Conservation (phyloP, 306 rosid genomes). For the Amphicarpaea edgeworthii region DNA sequence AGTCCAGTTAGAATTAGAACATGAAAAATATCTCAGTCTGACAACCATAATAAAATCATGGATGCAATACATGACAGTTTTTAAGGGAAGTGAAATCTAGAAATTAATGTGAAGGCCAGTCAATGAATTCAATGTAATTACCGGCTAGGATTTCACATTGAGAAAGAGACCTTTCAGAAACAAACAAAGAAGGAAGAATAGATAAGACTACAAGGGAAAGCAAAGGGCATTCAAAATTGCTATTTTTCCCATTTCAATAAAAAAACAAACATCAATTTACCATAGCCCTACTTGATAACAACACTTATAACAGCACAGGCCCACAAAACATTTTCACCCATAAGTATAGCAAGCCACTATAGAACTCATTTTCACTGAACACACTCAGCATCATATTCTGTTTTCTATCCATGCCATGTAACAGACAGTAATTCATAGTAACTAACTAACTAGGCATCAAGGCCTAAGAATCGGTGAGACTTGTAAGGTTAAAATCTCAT, state of each 20-base stretch:
- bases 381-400: conserved; percentile 25
- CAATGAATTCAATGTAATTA: conserved; percentile 59
- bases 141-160: conserved; percentile 58
- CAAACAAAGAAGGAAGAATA: conserved; percentile 59
- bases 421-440: conserved; percentile 44
- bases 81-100: conserved; percentile 38
- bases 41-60: conserved; percentile 61
- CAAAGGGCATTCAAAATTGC: conserved; percentile 50
- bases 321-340: conserved; percentile 57
- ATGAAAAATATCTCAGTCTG: conserved; percentile 78
- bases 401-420: not conserved
- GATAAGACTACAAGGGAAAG: conserved; percentile 57
- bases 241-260: conserved; percentile 47
- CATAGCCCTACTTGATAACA: conserved; percentile 53
- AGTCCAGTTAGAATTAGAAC: conserved; percentile 73
- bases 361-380: conserved; percentile 44
- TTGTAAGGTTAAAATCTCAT: conserved; percentile 10
- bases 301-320: conserved; percentile 65
- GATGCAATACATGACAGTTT: conserved; percentile 55
- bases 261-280: conserved; percentile 52
- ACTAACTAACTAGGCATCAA: conserved; percentile 10
- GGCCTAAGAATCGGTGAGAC: conserved; percentile 26
- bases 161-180: conserved; percentile 66
- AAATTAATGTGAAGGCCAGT: conserved; percentile 51
- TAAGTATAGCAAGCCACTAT: conserved; percentile 29